Conservation (phyloP, 768 basidiomycete genomes). For the Naganishia randhawae region DNA sequence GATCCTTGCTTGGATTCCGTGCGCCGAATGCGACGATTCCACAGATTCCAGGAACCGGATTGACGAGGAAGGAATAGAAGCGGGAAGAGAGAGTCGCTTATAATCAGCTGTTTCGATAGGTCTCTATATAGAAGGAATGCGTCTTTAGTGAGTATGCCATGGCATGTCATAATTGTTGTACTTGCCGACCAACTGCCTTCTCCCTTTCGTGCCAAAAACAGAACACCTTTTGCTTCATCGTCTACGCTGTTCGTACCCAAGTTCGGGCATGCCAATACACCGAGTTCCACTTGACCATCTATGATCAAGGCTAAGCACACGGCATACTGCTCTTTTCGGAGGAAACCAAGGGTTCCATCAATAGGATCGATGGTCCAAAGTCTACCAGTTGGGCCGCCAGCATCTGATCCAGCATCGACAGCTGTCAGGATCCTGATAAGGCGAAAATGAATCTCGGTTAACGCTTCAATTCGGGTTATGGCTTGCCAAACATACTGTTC, state of each 20-base stretch:
- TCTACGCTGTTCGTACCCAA: conserved; percentile 59
- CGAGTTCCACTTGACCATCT: conserved; percentile 71
- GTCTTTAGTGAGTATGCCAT: conserved; percentile 25
- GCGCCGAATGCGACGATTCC: conserved; percentile 86
- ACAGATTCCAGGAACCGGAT: conserved; percentile 77
- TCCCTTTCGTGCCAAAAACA: conserved; percentile 82
- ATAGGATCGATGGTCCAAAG: conserved; percentile 62
- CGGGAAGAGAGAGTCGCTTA: conserved; percentile 56
- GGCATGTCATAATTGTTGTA: not conserved
- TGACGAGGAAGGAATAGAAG: conserved; percentile 27
- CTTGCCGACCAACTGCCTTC: conserved; percentile 58
- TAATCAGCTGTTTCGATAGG: conserved; percentile 10
- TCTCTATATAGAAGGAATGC: not conserved
- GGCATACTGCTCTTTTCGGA: conserved; percentile 87
- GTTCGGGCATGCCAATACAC: conserved; percentile 90
- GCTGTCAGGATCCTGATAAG: conserved; percentile 67
- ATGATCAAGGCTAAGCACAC: conserved; percentile 82
- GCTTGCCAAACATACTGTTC: conserved; percentile 36
- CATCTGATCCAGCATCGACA: conserved; percentile 69
- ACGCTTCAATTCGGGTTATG: conserved; percentile 26
- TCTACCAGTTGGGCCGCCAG: conserved; percentile 64
- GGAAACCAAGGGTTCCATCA: conserved; percentile 90
- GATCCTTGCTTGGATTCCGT: conserved; percentile 73
- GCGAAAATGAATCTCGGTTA: not conserved
- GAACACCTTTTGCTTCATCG: conserved; percentile 63